Base-by-base conservation (phyloP, 108 stramenopile genomes). In the Poteriospumella lacustris region DNA sequence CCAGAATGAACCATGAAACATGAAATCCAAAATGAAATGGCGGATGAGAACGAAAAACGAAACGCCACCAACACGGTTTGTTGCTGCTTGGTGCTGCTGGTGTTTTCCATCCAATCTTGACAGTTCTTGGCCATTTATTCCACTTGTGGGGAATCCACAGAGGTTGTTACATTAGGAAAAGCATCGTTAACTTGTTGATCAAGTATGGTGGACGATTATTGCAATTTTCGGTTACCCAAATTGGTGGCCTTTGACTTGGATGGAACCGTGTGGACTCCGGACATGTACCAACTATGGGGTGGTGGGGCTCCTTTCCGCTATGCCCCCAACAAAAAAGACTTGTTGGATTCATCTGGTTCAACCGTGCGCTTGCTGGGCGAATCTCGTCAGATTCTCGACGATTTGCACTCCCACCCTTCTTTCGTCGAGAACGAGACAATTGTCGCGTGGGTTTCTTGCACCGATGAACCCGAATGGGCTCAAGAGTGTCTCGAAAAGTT, bases 221-320 rank as follows among this genome's bases (percentile, higher is more conserved):
- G n/a, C n/a, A n/a, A n/a, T n/a, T n/a, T n/a, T n/a, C n/a, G n/a
- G 47, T 52, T 52, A 19, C 47, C 47, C 47, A 83, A 86, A 43
- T 81, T 88, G 56, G 86, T 89, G 3, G 88, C 87, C 36, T 86
- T 89, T 80, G 87, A 89, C 72, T 85, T 89, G 24, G 89, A 89
- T 68, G 87, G 68, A 44, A 87, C 87, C 39, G 43, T 89, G 38
- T 89, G 88, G 87, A 78, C 44, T 38, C 59, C 87, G 31, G 85
- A 88, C 68, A 83, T 88, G 82, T 87, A 85, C 59, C 80, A 87
- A 59, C 78, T 89, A 56, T 67, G 64, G 64, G 64, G 64, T 40
- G 69, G 76, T 56, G 80, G 83, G 29, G 69, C 81, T 15, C 81
- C 85, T 40, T 84, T 79, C 62, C 47, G 47, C 12, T 12, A 15